Evolutionary conservation across 1,284 basidiomycete species (phyloP), one percentile per base, ranked within the genome.

Genomic region (Ustilago hordei): DNA sequence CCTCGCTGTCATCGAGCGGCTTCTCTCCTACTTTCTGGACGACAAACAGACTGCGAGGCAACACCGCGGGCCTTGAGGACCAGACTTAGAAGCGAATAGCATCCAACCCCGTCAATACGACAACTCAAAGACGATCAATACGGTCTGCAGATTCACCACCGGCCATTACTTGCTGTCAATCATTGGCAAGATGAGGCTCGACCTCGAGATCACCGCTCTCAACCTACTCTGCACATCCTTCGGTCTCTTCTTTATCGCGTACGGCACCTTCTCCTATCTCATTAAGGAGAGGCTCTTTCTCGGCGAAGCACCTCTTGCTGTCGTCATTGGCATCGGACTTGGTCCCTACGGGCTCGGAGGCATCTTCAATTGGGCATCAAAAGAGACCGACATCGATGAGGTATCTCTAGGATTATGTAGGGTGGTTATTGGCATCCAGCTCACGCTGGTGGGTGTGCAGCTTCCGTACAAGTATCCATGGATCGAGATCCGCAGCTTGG

Each of bases 231-330:
- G 70, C 45, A 65, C 71, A 13, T 62, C 68, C 23, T 77, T 77
- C n/a, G 78, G 78, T 13, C 67, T 79, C 34, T 77, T 79, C 41
- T 70, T 80, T 43, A 57, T 78, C 31, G 32, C 73, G 9, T 83
- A 77, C 43, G 81, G 80, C 47, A 60, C 72, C 13, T 61, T 83
- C 50, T 82, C 81, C 15, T 81, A 75, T 41, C 66, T 79, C 52
- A 59, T 82, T 69, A 83, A 83, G 48, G 81, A 83, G 48, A 58
- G 79, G 19, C 65, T 81, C 41, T 82, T 75, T 35, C 58, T 83
- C 23, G 76, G 76, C 48, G 81, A 83, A 62, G 79, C 81, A 32
- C 81, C 81, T 17, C 59, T 83, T 1, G 81, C 81, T 9, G 67
- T 83, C 11, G 54, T 81, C 23, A 55, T 79, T 38, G 81, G 81